Evolutionary conservation across 2,329 filamentous ascomycete genomes (phyloP).

Genomic region (Paraconiothyrium sp.): DNA sequence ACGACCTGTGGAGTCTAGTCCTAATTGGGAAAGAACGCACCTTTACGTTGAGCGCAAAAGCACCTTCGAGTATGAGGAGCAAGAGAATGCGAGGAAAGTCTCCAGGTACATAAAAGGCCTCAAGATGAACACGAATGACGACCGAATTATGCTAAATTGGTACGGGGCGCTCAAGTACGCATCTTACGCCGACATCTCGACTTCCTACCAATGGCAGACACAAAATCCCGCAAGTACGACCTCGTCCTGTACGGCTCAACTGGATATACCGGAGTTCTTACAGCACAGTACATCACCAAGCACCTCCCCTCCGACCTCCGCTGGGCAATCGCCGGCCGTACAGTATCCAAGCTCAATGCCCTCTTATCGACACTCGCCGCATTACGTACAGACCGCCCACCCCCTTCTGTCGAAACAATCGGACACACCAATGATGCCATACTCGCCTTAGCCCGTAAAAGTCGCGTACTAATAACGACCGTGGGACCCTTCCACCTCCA

Average conservation of each 20-base stretch:
- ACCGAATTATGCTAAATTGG: background rate
- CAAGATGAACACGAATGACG: background rate
- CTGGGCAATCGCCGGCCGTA: slow-evolving; percentile 24
- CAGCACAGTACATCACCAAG: slow-evolving; percentile 20
- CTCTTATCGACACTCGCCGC: slow-evolving; percentile 3
- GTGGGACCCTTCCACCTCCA: slow-evolving; percentile 21
- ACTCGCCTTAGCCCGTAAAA: slow-evolving; percentile 11
- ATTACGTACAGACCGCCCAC: slow-evolving; percentile 10
- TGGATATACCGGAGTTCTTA: slow-evolving; percentile 22
- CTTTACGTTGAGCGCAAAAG: background rate
- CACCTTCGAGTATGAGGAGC: background rate
- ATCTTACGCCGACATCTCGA: background rate
- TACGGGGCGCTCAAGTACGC: background rate
- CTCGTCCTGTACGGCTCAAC: slow-evolving; percentile 24
- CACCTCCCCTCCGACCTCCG: slow-evolving; percentile 17
- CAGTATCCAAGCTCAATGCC: slow-evolving; percentile 3
- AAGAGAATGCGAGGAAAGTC: background rate
- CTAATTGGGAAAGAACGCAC: background rate
- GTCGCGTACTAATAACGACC: slow-evolving; percentile 17
- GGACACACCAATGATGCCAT: slow-evolving; percentile 9
- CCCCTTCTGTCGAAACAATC: slow-evolving; percentile 10
- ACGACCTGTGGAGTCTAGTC: slow-evolving; percentile 6
- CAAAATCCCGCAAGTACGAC: slow-evolving; percentile 15
- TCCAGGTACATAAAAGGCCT: background rate
- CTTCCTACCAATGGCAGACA: background rate